Base-by-base conservation (phyloP, 225 moss, liverwort and hornwort species). In the Pseudoscleropodium purum region DNA sequence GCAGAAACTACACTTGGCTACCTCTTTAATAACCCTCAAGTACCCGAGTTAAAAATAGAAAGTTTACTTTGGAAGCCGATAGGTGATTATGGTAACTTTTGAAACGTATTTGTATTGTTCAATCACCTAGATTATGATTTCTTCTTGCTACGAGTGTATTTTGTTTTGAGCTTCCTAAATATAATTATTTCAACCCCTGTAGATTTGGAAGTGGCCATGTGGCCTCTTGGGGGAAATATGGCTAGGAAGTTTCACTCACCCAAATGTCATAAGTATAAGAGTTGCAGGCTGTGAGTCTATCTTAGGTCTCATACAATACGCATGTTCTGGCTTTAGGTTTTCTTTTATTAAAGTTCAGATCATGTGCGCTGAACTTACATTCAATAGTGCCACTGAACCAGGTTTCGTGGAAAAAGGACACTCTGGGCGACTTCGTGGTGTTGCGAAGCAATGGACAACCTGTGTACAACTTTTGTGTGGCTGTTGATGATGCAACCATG, bases 391-490 rank as follows among this genome's bases (percentile, higher is more conserved):
- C 76, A 81, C 47, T 89, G 79, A 76, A 88, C 87, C 85, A 99
- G 99, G 97, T 99, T 45, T 94, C 99, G 13, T 99, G 99, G 99
- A 96, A 92, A 85, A 97, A 99, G 91, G 95, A 99, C 82, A 99
- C 99, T 60, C 85, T 99, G 73, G 99, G 99, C 63, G 99, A 99
- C 91, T 99, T 99, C 86, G 99, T 99, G 89, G 95, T 99, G 41
- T 76, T 99, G 92, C 94, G 97, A 57, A 99, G 99, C 94, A 99
- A 99, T 88, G 99, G 99, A 89, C 99, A 99, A 93, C 99, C 97
- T 84, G 99, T 99, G 26, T 97, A 99, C 91, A 99, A 99, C 87
- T 99, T 99, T 54, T 99, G 99, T 88, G 99, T 99, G 75, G 99
- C 97, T 87, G 97, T 99, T 43, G 99, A 99, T 86, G 99, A 99